Evolutionary conservation across 306 rosid species (phyloP).

Genomic region (Urtica urens): DNA sequence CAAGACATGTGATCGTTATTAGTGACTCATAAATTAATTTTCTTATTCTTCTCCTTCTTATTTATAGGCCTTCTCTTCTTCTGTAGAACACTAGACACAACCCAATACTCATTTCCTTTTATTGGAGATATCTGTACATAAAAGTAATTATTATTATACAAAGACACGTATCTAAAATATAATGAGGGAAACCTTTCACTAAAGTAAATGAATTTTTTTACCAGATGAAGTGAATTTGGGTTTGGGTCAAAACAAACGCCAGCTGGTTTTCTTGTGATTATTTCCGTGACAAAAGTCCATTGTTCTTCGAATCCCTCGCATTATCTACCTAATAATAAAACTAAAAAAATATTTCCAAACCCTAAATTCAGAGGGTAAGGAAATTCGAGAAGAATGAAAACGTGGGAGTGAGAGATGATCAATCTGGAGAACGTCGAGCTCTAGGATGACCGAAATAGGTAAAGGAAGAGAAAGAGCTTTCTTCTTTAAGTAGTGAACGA

Average conservation of each 20-base stretch:
- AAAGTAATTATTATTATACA: too few relatives aligned
- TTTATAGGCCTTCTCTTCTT: conserved; percentile 16
- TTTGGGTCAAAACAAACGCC: conserved; percentile 18
- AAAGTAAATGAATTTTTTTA: too few relatives aligned
- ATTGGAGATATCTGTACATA: conserved; percentile 17
- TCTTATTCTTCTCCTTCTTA: too few relatives aligned
- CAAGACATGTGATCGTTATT: too few relatives aligned
- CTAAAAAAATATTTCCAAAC: too few relatives aligned
- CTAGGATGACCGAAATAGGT: conserved; percentile 36
- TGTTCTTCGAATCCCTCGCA: conserved; percentile 34
- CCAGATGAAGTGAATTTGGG: conserved; percentile 20
- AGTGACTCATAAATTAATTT: too few relatives aligned
- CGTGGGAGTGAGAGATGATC: conserved; percentile 38
- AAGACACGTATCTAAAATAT: not conserved
- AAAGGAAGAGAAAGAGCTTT: conserved; percentile 24
- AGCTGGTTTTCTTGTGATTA: conserved; percentile 11
- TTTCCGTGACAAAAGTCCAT: conserved; percentile 23
- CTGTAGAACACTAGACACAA: conserved; percentile 29
- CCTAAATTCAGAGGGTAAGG: too few relatives aligned
- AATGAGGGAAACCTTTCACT: not conserved
- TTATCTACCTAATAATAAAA: not conserved
- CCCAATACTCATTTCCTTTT: conserved; percentile 20
- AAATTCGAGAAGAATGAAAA: too few relatives aligned
- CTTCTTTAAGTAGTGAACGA: conserved; percentile 33
- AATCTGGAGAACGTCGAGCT: conserved; percentile 35